Evolutionary conservation across 78 protist species (phyloP).

Genomic region (Chrysochromulina tobinii): DNA sequence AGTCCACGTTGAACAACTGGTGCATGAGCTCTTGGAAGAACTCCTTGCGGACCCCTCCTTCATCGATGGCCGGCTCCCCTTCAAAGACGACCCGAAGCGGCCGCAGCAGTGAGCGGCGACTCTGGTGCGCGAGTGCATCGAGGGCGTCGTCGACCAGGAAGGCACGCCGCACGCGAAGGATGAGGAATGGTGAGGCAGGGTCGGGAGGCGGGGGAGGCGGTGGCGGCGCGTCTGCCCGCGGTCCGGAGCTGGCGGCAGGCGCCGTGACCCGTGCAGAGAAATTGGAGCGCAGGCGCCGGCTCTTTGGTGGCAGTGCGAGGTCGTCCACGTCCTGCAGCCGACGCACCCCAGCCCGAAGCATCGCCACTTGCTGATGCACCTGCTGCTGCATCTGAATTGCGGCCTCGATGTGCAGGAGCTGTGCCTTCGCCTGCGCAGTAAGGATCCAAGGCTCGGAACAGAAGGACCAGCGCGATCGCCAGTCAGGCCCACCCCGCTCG

Average conservation of each 20-base stretch:
- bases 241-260: no score
- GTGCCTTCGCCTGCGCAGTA: not conserved
- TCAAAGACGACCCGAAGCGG: constrained; percentile 20
- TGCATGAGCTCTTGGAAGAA: constrained; percentile 40
- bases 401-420: not conserved
- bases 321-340: no score
- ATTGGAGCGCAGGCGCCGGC: no score
- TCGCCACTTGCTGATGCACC: no score
- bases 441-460: not conserved
- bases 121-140: not conserved
- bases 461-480: no score
- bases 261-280: no score
- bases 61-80: constrained; percentile 53
- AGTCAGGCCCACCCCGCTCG: not conserved
- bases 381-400: no score
- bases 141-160: not conserved
- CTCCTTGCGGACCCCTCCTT: constrained; percentile 49
- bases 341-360: no score
- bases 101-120: not conserved
- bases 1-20: constrained; percentile 1
- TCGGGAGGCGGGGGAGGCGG: no score
- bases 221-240: no score
- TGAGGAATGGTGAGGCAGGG: not conserved
- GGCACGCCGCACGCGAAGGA: not conserved
- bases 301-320: no score